Evolutionary conservation across 345 rosid genomes (phyloP), one percentile per base, ranked within the genome.

Genomic region (Aethionema arabicum): DNA sequence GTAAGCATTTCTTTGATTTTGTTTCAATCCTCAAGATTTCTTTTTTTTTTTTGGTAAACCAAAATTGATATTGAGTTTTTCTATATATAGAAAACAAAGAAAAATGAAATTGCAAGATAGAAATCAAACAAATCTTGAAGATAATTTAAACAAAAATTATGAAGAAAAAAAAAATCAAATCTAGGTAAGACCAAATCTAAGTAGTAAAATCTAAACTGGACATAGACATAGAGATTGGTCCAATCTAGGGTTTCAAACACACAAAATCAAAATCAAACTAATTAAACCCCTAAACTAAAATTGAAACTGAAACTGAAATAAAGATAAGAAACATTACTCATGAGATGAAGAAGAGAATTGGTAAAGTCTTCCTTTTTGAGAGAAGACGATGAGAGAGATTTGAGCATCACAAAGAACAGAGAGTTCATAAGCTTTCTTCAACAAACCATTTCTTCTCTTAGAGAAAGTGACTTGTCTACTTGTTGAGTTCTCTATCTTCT

Each of bases 391-490:
- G 21, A 63, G 65, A 43, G 74, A 70, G 31, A 70, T 41, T 57
- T 71, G 69, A 58, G 75, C 75, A 71, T 71, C 75, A 0, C 75
- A 71, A 11, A 71, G 75, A 13, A 71, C 65, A 42, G 75, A 64
- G 56, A 71, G 75, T 65, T 71, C 75, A 49, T 64, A 71, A 64
- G 75, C 75, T 71, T 71, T 71, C 66, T 71, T 71, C 60, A 71
- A 44, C 70, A 71, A 63, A 30, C 75, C 75, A 44, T 58, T 71
- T 63, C 69, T 56, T 63, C 74, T 63, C 15, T 70, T 70, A 8
- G 74, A 70, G 60, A 70, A 70, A 63, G 75, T 71, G 56, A 71
- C 75, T 51, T 64, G 75, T 57, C 75, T 64, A 51, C 70, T 71
- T 13, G 75, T 64, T 0, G 70, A 48, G 56, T 71, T 71, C 52